Evolutionary conservation across 1,284 basidiomycete genomes (phyloP).

Genomic region (Pascua guehoae): DNA sequence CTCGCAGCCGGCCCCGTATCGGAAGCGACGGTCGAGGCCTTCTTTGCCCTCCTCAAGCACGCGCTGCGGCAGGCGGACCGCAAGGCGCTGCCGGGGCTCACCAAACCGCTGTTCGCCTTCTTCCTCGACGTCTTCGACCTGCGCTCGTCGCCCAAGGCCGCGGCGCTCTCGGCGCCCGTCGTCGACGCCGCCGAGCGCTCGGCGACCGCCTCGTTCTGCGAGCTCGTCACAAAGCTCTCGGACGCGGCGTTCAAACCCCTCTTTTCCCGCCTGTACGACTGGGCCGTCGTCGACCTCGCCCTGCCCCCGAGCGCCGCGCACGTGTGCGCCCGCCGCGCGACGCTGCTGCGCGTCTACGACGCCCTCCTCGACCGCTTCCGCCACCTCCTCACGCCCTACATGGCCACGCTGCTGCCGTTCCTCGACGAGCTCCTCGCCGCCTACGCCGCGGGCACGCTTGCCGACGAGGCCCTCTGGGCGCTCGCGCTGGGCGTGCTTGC

Average conservation of each 20-base stretch:
- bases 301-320: constrained; percentile 40
- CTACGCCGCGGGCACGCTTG: constrained; percentile 46
- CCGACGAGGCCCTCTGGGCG: constrained; percentile 58
- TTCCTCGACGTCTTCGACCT: constrained; percentile 77
- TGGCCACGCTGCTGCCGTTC: constrained; percentile 68
- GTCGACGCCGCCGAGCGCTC: constrained; percentile 49
- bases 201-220: constrained; percentile 69
- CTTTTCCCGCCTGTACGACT: constrained; percentile 89
- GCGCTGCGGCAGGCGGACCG: constrained; percentile 64
- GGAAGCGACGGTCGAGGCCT: constrained; percentile 47
- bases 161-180: constrained; percentile 34
- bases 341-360: constrained; percentile 69
- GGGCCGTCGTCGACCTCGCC: constrained; percentile 69
- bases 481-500: constrained; percentile 62
- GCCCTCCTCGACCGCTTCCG: constrained; percentile 79
- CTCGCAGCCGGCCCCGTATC: constrained; percentile 23
- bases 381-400: constrained; percentile 87
- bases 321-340: constrained; percentile 54
- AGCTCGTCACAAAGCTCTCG: constrained; percentile 88
- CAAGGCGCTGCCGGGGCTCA: constrained; percentile 62
- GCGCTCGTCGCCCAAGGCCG: constrained; percentile 43
- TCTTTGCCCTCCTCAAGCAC: constrained; percentile 66
- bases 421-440: constrained; percentile 63
- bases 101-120: constrained; percentile 72
- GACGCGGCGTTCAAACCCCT: constrained; percentile 89